These are phyloP conservation scores for Suhomyces faveliae DNA, from an alignment of 805 yeast species.

Conservation along the genomic window DNA sequence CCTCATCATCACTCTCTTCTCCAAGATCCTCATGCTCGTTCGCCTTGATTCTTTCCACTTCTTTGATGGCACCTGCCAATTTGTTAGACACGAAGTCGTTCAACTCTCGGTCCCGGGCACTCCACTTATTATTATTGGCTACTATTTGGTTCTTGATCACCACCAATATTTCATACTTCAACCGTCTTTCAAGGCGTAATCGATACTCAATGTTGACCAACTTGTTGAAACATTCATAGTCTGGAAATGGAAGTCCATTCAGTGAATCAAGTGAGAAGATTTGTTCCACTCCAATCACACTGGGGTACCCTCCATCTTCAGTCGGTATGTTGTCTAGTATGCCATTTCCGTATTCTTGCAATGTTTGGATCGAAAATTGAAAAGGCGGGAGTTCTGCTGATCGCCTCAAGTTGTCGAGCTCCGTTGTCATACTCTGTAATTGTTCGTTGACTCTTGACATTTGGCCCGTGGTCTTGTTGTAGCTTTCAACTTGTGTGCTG, in stretches of 20 bases:
- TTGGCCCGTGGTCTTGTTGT: conserved; percentile 31
- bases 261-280: conserved; percentile 30
- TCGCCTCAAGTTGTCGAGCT: conserved; percentile 23
- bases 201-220: conserved; percentile 35
- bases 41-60: conserved; percentile 28
- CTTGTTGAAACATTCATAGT: conserved; percentile 25
- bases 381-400: conserved; percentile 10
- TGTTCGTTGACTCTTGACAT: conserved; percentile 28
- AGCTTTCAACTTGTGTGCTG: conserved; percentile 22
- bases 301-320: conserved; percentile 14
- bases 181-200: conserved; percentile 29
- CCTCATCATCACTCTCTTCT: conserved; percentile 20
- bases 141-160: conserved; percentile 30
- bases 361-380: conserved; percentile 27
- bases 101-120: conserved; percentile 28
- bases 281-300: conserved; percentile 14
- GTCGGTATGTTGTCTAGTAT: conserved; percentile 16
- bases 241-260: conserved; percentile 26
- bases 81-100: conserved; percentile 28
- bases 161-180: conserved; percentile 35
- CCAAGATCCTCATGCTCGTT: conserved; percentile 29
- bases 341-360: conserved; percentile 24
- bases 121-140: conserved; percentile 36
- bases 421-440: conserved; percentile 19
- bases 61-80: conserved; percentile 24